Percentiles rank a stretch among this genome's conserved stretches.
phyloP scores from a whole-genome alignment of 2,329 filamentous ascomycete genomes.

The Sporothrix luriei region DNA sequence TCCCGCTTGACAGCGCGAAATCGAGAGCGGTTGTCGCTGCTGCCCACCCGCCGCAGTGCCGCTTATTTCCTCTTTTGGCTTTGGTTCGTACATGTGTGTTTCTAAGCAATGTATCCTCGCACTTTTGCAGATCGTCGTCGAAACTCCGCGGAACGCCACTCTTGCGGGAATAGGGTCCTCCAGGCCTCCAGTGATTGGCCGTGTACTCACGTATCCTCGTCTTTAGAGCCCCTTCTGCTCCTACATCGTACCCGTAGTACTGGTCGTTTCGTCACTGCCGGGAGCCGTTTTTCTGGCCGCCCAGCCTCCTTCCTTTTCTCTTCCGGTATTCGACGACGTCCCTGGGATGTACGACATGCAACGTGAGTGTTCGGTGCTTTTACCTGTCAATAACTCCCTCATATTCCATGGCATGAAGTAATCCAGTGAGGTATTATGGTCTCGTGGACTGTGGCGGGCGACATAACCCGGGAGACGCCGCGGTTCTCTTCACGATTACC shows the following conservation, averaged over 20 bases:
- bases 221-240: too few species aligned
- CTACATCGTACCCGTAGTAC: too few species aligned
- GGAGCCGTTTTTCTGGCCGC: constrained; percentile 26
- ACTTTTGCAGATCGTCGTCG: not conserved
- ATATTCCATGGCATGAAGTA: not conserved
- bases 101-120: not conserved
- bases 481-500: constrained; percentile 9
- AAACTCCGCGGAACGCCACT: constrained; percentile 18
- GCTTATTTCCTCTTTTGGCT: not conserved
- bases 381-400: constrained; percentile 6
- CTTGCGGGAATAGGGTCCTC: constrained; percentile 2
- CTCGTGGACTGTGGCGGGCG: not conserved
- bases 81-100: not conserved
- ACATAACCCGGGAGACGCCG: not conserved
- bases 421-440: not conserved
- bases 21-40: not conserved
- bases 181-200: not conserved
- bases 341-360: not conserved
- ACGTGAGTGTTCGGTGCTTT: too few species aligned
- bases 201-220: not conserved
- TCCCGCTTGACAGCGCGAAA: constrained; percentile 6
- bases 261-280: not conserved
- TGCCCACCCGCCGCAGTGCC: constrained; percentile 10
- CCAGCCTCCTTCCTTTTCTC: constrained; percentile 23
- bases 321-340: constrained; percentile 9